These are phyloP conservation scores for Lepiota subincarnata DNA, from an alignment of 768 basidiomycete genomes.

Conservation along the genomic window DNA sequence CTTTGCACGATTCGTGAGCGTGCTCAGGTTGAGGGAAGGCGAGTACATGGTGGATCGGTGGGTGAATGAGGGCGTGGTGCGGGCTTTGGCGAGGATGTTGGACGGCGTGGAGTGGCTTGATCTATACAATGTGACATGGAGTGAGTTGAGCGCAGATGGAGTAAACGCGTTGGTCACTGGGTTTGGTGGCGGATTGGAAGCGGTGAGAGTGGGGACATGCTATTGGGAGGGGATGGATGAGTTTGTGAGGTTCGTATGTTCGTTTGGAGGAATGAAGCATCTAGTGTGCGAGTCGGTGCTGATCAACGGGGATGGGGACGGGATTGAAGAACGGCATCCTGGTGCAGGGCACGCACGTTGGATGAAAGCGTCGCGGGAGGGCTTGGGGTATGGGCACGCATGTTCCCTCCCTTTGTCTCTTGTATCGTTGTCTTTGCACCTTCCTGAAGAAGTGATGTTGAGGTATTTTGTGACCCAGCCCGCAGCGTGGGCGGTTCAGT, in stretches of 20 bases:
- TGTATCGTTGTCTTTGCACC: background rate
- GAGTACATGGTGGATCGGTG: constrained; percentile 6
- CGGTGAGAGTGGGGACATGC: constrained; percentile 7
- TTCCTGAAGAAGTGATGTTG: constrained; percentile 7
- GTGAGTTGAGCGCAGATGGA: background rate
- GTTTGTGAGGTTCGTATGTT: constrained; percentile 3
- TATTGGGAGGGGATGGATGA: constrained; percentile 8
- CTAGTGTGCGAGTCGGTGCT: constrained; percentile 9
- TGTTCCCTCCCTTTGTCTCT: background rate
- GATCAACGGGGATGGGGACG: constrained; percentile 2
- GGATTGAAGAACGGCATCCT: background rate
- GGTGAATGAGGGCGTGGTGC: background rate
- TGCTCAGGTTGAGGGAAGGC: constrained; percentile 6
- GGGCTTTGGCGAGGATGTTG: background rate
- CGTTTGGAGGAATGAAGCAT: background rate
- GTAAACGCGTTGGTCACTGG: background rate
- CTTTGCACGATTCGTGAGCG: background rate
- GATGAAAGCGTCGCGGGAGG: background rate
- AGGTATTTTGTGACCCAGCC: background rate
- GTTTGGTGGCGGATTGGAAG: background rate
- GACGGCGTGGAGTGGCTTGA: background rate
- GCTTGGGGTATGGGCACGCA: background rate
- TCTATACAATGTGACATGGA: constrained; percentile 10
- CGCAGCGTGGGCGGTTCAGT: background rate
- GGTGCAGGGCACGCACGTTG: background rate